Evolutionary conservation across 805 yeast genomes (phyloP).

Genomic region (Kuraishia capsulata): DNA sequence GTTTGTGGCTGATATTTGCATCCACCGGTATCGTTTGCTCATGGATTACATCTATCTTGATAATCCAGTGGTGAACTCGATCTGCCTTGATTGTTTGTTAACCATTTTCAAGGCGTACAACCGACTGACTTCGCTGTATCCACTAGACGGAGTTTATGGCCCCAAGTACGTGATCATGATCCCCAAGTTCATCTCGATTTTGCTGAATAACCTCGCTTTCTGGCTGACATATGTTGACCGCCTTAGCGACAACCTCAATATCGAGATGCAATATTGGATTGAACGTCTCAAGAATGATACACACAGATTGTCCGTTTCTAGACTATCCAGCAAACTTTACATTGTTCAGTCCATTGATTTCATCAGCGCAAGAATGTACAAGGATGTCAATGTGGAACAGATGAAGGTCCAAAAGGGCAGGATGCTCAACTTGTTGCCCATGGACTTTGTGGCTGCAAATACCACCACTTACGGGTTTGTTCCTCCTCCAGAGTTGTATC

Average conservation of each 20-base stretch:
- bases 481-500: slow-evolving; percentile 11
- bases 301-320: background rate
- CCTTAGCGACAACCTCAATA: background rate
- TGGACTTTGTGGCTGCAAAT: background rate
- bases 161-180: slow-evolving; percentile 1
- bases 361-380: background rate
- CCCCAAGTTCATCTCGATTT: background rate
- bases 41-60: background rate
- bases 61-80: background rate
- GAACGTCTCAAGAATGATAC: background rate
- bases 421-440: background rate
- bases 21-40: background rate
- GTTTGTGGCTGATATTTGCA: background rate
- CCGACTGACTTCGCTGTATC: background rate
- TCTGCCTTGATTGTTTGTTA: background rate
- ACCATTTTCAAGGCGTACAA: background rate
- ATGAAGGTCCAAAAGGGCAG: background rate
- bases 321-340: background rate
- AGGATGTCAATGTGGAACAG: background rate
- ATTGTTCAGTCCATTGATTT: background rate
- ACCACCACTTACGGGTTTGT: slow-evolving; percentile 11
- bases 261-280: background rate
- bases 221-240: background rate
- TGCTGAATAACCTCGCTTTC: background rate
- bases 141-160: background rate